Base-by-base conservation (phyloP, 2,329 filamentous ascomycete species). In the Intubia oerlemansii region DNA sequence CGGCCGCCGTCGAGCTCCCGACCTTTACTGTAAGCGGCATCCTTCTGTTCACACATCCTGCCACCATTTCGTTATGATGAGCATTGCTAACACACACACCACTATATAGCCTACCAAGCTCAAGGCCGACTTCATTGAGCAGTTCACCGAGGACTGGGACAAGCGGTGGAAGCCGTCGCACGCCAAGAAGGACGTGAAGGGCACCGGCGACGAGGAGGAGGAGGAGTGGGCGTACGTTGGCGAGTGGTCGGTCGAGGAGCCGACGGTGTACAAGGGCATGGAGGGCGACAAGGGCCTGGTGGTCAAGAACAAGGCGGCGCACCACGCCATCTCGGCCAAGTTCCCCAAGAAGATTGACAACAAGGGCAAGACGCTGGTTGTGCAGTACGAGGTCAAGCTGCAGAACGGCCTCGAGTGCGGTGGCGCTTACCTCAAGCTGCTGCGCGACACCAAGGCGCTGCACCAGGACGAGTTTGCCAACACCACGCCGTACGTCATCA, bases 381-480 rank as follows among this genome's bases (percentile, higher is more conserved):
- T 98, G 30, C 88, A 98, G 58, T 98, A 98, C 51, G 88, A 98
- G 54, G 88, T 95, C 50, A 98, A 98, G 70, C 78, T 93, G 40
- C 88, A 98, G 60, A 81, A 88, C 51, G 84, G 82, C 43, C 73
- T 98, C 38, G 84, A 93, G 54, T 98, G 88, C 52, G 88, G 88
- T 64, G 88, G 88, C 55, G 88, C 88, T 43, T 98, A 98, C 65
- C 65, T 98, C 65, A 98, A 98, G 75, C 79, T 98, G 42, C 78
- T 98, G 42, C 78, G 90, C 44, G 84, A 98, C 51, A 95, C 88
- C 66, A 84, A 85, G 64, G 77, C 80, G 52, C 81, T 98, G 44
- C 81, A 92, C 62, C 71, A 80, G 46, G 85, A 95, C 40, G 88
- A 98, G 62, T 98, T 98, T 64, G 81, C 79, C 53, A 95, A 98